A percentile compares a stretch with the other conserved stretches of the same genome.
phyloP scores from a whole-genome alignment of 1,139 yeast genomes.

The Lodderomyces pseudojiufengensis region DNA sequence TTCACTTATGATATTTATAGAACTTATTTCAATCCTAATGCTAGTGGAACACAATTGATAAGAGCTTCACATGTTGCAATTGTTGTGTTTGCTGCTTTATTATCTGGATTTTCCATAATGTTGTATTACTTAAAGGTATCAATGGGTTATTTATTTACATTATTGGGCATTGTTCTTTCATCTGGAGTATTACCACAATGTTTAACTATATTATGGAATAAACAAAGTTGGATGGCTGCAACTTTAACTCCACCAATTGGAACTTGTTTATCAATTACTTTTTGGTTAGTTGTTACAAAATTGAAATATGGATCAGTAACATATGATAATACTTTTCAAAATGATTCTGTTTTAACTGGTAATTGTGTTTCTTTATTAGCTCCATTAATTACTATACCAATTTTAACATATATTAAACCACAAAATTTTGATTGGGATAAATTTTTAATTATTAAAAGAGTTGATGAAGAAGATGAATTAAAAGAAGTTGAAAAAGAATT shows the following conservation, averaged over 20 bases:
- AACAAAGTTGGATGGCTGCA: conserved; percentile 62
- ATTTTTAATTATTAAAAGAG: conserved; percentile 52
- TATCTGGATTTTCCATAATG: conserved; percentile 82
- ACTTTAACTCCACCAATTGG: conserved; percentile 59
- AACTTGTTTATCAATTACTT: conserved; percentile 55
- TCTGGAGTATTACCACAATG: conserved; percentile 81
- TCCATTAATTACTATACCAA: conserved; percentile 64
- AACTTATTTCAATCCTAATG: conserved; percentile 72
- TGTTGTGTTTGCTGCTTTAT: conserved; percentile 57
- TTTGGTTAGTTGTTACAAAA: conserved; percentile 64
- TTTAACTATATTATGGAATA: conserved; percentile 63
- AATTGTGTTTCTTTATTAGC: conserved; percentile 76
- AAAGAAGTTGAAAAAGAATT: conserved; percentile 23
- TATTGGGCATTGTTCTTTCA: conserved; percentile 84
- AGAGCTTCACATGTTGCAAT: conserved; percentile 65
- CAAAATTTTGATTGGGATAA: conserved; percentile 73
- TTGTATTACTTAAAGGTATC: conserved; percentile 75
- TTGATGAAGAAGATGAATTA: conserved; percentile 64
- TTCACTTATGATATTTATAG: conserved; percentile 82
- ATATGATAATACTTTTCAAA: conserved; percentile 65
- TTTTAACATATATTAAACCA: conserved; percentile 61
- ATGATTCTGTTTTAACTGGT: conserved; percentile 82
- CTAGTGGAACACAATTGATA: conserved; percentile 68
- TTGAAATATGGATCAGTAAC: conserved; percentile 48
- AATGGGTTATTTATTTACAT: conserved; percentile 80